phyloP scores from a whole-genome alignment of 164 flowering plant genomes.

The Nymphaea thermarum region DNA sequence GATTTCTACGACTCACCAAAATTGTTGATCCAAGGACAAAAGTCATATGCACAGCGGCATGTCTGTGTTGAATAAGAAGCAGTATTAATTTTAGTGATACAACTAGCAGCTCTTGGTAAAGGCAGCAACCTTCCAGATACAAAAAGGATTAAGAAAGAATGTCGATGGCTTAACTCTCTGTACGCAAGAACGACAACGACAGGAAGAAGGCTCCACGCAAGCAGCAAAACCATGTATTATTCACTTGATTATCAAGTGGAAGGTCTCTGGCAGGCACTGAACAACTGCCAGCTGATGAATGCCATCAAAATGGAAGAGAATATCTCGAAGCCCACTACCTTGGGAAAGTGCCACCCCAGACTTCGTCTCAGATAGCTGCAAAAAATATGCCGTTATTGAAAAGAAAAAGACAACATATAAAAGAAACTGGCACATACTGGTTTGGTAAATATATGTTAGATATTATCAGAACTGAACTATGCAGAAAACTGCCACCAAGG shows the following conservation, averaged over 20 bases:
- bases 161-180: not conserved
- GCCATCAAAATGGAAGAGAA: constrained; percentile 77
- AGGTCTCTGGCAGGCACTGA: constrained; percentile 84
- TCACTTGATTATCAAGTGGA: constrained; percentile 11
- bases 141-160: not conserved
- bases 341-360: constrained; percentile 81
- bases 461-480: no score
- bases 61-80: no score
- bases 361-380: constrained; percentile 82
- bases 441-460: no score
- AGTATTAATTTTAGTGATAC: no score
- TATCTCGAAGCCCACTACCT: constrained; percentile 81
- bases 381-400: constrained; percentile 2
- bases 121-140: no score
- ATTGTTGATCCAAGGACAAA: no score
- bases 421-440: no score
- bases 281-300: constrained; percentile 79
- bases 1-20: no score
- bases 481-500: no score
- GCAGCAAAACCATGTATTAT: not conserved
- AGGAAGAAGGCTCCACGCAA: not conserved
- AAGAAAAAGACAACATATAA: no score
- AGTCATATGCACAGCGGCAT: no score
- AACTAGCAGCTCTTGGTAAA: no score
- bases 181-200: not conserved